These are phyloP conservation scores for Peniophora sp. DNA, from an alignment of 1,284 basidiomycete genomes.

Conservation along the genomic window DNA sequence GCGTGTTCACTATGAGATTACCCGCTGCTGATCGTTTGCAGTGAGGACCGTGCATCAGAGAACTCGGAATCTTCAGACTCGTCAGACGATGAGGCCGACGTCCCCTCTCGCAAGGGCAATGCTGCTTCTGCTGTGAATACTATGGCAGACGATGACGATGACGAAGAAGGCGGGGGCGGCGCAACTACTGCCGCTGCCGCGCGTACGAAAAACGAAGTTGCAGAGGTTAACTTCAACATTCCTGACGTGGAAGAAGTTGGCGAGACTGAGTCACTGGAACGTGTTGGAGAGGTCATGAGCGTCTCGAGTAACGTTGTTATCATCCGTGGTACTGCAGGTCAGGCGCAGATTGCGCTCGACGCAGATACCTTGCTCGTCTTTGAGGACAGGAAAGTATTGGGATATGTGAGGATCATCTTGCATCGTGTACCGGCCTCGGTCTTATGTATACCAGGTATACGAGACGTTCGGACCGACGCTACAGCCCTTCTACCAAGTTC, in stretches of 20 bases:
- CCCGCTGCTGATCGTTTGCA: not conserved
- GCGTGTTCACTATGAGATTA: not conserved
- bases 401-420: conserved; percentile 51
- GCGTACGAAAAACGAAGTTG: conserved; percentile 58
- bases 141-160: conserved; percentile 24
- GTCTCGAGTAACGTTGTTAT: conserved; percentile 66
- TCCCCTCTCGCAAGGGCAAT: conserved; percentile 6
- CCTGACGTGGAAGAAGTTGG: conserved; percentile 53
- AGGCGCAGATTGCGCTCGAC: conserved; percentile 61
- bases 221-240: conserved; percentile 39
- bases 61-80: conserved; percentile 35
- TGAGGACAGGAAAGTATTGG: conserved; percentile 75
- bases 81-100: conserved; percentile 18
- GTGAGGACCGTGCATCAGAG: conserved; percentile 28
- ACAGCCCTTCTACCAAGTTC: conserved; percentile 79
- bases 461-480: conserved; percentile 88
- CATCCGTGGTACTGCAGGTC: conserved; percentile 50
- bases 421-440: conserved; percentile 2
- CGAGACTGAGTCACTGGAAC: conserved; percentile 53
- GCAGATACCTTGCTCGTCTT: conserved; percentile 83
- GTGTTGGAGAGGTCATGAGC: conserved; percentile 68
- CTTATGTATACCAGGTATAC: conserved; percentile 50
- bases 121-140: conserved; percentile 7
- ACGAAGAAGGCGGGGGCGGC: conserved; percentile 41
- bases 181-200: conserved; percentile 35